Evolutionary conservation across 805 yeast genomes (phyloP).

Genomic region (Danielia reshetovae): DNA sequence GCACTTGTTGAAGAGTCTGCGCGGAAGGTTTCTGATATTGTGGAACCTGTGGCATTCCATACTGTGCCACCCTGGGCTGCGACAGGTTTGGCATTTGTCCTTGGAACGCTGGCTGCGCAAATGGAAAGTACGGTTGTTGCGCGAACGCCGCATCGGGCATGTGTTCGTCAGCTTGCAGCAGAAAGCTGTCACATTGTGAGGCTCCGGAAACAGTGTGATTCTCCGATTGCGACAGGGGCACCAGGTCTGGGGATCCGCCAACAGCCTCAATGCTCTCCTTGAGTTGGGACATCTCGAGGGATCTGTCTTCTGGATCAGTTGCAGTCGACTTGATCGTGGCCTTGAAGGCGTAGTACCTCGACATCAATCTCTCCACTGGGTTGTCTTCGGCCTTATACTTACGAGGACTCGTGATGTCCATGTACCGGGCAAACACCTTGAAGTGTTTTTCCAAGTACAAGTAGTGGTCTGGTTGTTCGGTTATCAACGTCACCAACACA

Average conservation of each 20-base stretch:
- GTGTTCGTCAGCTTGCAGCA: background rate
- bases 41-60: background rate
- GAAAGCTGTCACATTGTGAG: background rate
- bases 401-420: conserved; percentile 11
- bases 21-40: background rate
- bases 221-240: background rate
- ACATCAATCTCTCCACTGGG: conserved; percentile 11
- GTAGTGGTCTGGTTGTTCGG: conserved; percentile 15
- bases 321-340: conserved; percentile 1
- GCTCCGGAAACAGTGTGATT: background rate
- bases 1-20: too few relatives aligned
- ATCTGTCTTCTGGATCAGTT: background rate
- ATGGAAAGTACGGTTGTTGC: background rate
- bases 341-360: conserved; percentile 8
- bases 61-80: background rate
- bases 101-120: background rate
- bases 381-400: conserved; percentile 15
- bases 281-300: background rate
- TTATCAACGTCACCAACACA: conserved; percentile 12
- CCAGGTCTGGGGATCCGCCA: background rate
- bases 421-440: conserved; percentile 11
- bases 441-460: conserved; percentile 14
- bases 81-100: background rate
- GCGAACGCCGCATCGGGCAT: too few relatives aligned
- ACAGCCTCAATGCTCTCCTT: conserved; percentile 1